Conservation (phyloP, 2,329 filamentous ascomycete species). For the Fusarium compactum region DNA sequence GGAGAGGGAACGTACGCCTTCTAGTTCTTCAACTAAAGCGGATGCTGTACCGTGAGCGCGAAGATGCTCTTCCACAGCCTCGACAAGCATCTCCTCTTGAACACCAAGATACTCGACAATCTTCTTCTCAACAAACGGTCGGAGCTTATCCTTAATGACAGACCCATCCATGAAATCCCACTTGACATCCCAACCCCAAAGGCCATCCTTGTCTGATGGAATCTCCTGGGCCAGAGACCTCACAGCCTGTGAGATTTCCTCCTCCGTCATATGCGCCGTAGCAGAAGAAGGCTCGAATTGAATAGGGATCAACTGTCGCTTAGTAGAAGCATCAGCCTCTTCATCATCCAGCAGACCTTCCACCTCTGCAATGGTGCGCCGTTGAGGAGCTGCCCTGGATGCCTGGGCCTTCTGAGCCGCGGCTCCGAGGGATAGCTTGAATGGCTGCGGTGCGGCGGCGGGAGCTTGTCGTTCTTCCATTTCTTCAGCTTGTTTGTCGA, state of each 20-base stretch:
- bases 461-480: constrained; percentile 65
- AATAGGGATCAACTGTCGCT: constrained; percentile 83
- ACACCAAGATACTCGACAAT: constrained; percentile 96
- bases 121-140: constrained; percentile 98
- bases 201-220: constrained; percentile 83
- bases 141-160: constrained; percentile 85
- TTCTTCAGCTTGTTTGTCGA: constrained; percentile 85
- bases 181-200: constrained; percentile 93
- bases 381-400: constrained; percentile 66
- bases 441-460: constrained; percentile 74
- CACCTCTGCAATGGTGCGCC: constrained; percentile 90
- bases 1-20: constrained; percentile 71
- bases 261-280: constrained; percentile 77
- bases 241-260: constrained; percentile 86
- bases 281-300: constrained; percentile 79
- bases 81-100: constrained; percentile 94
- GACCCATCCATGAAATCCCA: constrained; percentile 91
- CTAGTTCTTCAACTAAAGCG: constrained; percentile 85
- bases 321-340: constrained; percentile 79
- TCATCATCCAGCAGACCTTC: constrained; percentile 96
- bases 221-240: constrained; percentile 89
- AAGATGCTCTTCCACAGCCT: constrained; percentile 90
- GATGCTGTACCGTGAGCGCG: constrained; percentile 79
- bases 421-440: constrained; percentile 93
- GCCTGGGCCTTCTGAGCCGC: constrained; percentile 80